phyloP scores from a whole-genome alignment of 2,329 filamentous ascomycete genomes.

The Diaporthe citri region DNA sequence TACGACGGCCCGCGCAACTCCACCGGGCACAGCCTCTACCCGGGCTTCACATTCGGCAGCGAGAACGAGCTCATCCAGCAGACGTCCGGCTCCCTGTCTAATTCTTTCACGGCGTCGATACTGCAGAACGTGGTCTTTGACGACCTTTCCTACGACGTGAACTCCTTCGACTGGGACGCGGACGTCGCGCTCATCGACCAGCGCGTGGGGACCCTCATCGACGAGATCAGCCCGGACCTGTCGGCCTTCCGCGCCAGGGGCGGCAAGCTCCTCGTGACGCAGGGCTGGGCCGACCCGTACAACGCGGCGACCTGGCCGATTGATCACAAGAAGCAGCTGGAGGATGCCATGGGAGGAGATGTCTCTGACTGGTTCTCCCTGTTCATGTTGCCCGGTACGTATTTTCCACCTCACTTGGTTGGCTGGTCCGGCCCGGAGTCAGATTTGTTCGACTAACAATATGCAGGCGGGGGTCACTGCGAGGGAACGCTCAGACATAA shows the following conservation, averaged over 20 bases:
- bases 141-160: not conserved
- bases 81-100: not conserved
- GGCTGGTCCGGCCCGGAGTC: no score
- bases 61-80: conserved; percentile 24
- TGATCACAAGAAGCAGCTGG: conserved; percentile 14
- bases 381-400: conserved; percentile 12
- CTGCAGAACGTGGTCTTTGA: conserved; percentile 12
- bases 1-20: conserved; percentile 23
- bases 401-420: no score
- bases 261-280: conserved; percentile 27
- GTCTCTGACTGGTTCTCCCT: conserved; percentile 14
- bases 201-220: conserved; percentile 18
- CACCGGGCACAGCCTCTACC: conserved; percentile 3
- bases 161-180: conserved; percentile 8
- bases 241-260: conserved; percentile 22
- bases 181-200: conserved; percentile 7
- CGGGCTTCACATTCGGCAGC: conserved; percentile 20
- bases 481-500: not conserved
- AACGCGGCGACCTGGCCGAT: conserved; percentile 25
- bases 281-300: conserved; percentile 25
- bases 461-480: conserved; percentile 8
- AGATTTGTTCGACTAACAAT: not conserved
- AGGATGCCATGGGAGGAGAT: conserved; percentile 10
- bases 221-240: conserved; percentile 30
- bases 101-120: conserved; percentile 20